phyloP scores from a whole-genome alignment of 305 asterid genomes.

The Plantago lanceolata region DNA sequence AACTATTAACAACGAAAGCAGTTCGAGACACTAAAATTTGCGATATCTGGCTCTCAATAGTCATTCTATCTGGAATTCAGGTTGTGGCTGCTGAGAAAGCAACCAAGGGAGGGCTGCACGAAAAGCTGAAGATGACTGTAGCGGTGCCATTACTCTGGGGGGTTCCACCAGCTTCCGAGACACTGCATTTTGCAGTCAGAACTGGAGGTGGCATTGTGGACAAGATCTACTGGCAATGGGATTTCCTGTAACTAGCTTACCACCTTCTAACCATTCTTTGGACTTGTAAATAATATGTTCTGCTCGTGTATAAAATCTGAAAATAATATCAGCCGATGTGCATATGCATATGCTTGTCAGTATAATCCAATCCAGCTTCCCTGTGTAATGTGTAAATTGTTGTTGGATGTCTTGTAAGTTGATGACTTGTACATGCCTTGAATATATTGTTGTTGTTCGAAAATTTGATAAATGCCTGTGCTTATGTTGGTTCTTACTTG shows the following conservation, averaged over 20 bases:
- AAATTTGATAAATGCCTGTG: not conserved
- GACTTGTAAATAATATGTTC: slow-evolving; percentile 35
- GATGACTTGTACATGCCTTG: not conserved
- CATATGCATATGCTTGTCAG: not conserved
- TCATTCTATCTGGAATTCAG: slow-evolving; percentile 32
- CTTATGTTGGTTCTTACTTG: too few species aligned
- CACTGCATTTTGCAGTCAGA: slow-evolving; percentile 73
- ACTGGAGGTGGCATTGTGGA: slow-evolving; percentile 95
- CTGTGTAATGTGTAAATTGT: not conserved
- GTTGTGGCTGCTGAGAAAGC: slow-evolving; percentile 77
- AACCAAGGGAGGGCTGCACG: slow-evolving; percentile 65
- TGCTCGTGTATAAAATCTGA: slow-evolving; percentile 23
- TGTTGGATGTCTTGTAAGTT: not conserved
- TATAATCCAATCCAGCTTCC: not conserved
- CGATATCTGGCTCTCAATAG: not conserved
- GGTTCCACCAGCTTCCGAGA: slow-evolving; percentile 90
- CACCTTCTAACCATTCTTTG: slow-evolving; percentile 39
- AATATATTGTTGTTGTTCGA: not conserved
- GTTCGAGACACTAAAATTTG: not conserved
- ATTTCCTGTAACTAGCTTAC: slow-evolving; percentile 55
- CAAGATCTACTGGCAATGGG: slow-evolving; percentile 92
- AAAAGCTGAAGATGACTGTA: slow-evolving; percentile 83
- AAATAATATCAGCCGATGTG: not conserved
- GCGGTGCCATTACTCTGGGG: slow-evolving; percentile 97
- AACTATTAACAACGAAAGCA: not conserved